These are phyloP conservation scores for Neofusicoccum ribis DNA, from an alignment of 2,329 filamentous ascomycete species.

Conservation along the genomic window DNA sequence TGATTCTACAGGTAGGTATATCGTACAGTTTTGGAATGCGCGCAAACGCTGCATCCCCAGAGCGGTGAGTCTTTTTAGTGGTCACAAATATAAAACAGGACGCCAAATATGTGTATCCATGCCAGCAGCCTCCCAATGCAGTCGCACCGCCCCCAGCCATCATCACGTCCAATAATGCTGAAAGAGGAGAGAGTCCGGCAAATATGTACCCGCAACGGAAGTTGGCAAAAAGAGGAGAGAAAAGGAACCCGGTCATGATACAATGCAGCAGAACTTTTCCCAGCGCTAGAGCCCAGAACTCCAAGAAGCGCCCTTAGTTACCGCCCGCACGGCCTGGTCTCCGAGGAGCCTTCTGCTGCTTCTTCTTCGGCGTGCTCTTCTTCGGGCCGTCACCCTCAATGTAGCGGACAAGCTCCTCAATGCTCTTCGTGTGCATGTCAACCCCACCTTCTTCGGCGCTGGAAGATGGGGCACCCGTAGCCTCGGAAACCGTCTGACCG, in stretches of 20 bases:
- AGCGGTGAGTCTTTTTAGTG: conserved; percentile 17
- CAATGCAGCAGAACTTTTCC: conserved; percentile 11
- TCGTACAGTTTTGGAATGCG: conserved; percentile 1
- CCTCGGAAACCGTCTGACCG: conserved; percentile 56
- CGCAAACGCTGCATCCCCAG: not conserved
- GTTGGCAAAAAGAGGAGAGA: not conserved
- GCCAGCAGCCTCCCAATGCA: conserved; percentile 18
- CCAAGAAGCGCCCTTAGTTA: conserved; percentile 11
- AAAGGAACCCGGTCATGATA: not conserved
- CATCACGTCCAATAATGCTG: conserved; percentile 3
- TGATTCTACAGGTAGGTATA: conserved; percentile 13
- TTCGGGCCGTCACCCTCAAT: conserved; percentile 67
- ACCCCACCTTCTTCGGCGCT: conserved; percentile 29
- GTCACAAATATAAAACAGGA: not conserved
- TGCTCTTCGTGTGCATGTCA: conserved; percentile 63
- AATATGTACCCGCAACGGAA: conserved; percentile 3
- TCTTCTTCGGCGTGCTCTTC: conserved; percentile 18
- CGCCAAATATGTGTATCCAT: conserved; percentile 17
- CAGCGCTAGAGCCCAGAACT: not conserved
- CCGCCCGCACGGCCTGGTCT: conserved; percentile 18
- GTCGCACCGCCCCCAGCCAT: conserved; percentile 1
- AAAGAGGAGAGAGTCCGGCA: conserved; percentile 7
- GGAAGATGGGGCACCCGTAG: conserved; percentile 41
- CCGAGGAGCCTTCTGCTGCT: conserved; percentile 17
- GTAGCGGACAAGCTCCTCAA: conserved; percentile 91